Percentiles rank a stretch among this genome's conserved stretches.
These are phyloP conservation scores for Yamadazyma siamensis DNA, from an alignment of 1,139 yeast genomes.

Conservation along the genomic window DNA sequence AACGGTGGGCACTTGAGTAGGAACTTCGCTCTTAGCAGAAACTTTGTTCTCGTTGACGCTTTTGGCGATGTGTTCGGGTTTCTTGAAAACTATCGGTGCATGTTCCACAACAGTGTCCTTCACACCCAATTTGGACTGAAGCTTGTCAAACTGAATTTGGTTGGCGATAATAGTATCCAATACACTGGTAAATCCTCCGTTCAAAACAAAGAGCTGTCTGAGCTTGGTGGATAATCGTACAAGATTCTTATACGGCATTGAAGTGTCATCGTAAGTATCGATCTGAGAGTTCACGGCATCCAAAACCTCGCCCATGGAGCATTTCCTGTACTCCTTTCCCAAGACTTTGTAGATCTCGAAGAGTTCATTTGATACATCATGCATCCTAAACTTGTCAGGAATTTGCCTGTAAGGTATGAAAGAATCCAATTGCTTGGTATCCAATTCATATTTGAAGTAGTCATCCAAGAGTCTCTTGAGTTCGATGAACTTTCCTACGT, in stretches of 20 bases:
- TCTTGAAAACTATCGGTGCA: conserved; percentile 2
- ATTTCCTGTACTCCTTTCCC: conserved; percentile 10
- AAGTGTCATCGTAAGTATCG: conserved; percentile 3
- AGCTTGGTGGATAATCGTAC: conserved; percentile 14
- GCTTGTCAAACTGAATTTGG: conserved; percentile 21
- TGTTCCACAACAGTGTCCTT: conserved; percentile 2
- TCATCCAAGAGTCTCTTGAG: conserved; percentile 13
- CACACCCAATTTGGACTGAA: conserved; percentile 15
- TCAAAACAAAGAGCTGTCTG: conserved; percentile 20
- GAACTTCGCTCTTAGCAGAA: background rate
- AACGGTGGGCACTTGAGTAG: background rate
- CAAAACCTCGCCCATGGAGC: conserved; percentile 8
- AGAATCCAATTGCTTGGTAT: conserved; percentile 28
- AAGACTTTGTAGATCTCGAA: conserved; percentile 19
- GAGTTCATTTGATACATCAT: conserved; percentile 31
- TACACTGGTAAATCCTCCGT: conserved; percentile 29
- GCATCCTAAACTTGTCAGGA: conserved; percentile 34
- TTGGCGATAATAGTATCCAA: conserved; percentile 29
- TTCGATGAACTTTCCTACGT: conserved; percentile 7
- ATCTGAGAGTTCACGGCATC: conserved; percentile 9
- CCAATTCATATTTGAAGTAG: conserved; percentile 23
- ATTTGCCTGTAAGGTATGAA: conserved; percentile 29
- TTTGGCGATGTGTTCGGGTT: background rate
- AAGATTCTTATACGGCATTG: conserved; percentile 1
- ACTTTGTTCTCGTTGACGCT: background rate